Base-by-base conservation (phyloP, 129 eudicot species). In the Tagetes patula region DNA sequence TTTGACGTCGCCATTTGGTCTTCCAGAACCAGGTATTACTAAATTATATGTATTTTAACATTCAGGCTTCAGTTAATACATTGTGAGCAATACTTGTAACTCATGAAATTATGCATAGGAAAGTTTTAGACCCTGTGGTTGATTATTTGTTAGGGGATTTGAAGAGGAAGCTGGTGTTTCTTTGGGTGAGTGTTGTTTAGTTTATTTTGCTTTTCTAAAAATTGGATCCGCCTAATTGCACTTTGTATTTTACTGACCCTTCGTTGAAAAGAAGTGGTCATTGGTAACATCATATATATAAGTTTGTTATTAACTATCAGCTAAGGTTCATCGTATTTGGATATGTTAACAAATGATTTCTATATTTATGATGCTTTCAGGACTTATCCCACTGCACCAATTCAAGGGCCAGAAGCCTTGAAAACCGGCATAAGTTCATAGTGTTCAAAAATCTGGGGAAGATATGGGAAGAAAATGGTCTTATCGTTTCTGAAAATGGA, bases 101-200 rank as follows among this genome's bases (percentile, higher is more conserved):
- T 59, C n/a, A 41, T 55, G 45, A 49, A 56, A 62, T 42, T 65
- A 46, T 78, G 77, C 79, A 34, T 13, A 94, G 98, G 87, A 84
- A 71, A 71, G 52, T 86, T 77, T 72, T 88, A 56, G 89, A 79
- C 72, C 82, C 65, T 69, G 85, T 94, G 70, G 85, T 94, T 70
- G 88, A 90, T 68, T 94, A 86, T 85, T 77, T 94, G 67, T 77
- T 94, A 74, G 96, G 97, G 67, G 87, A 94, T 52, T 65, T 75
- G 73, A 86, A 84, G 84, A 72, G 81, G 68, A 83, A 83, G 84
- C 77, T 94, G 84, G 73, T 86, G 70, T 88, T 94, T 80, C 66
- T 87, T 75, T 94, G 97, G 98, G 98, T 94, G 84, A 78, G 86
- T 60, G 37, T 12, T 50, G 6, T 50, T 59, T 12, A 30, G 2